Evolutionary conservation across 352 stramenopile species (phyloP).

Genomic region (Phytophthora foliorum): DNA sequence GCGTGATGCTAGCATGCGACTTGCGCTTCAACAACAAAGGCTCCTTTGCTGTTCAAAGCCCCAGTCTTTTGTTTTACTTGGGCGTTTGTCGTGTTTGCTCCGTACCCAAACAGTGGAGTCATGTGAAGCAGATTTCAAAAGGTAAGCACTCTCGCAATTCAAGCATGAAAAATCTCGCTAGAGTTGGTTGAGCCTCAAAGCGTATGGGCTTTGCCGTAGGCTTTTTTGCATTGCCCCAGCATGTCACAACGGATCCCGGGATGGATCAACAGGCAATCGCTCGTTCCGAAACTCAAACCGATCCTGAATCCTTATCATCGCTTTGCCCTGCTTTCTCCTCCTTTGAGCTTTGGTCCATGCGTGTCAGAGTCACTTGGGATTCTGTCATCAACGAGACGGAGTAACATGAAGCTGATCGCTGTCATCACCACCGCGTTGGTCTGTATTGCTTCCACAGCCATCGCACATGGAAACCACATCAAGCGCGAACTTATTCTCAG

Average conservation of each 20-base stretch:
- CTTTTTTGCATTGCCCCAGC: not conserved
- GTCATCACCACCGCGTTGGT: not conserved
- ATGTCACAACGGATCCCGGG: not conserved
- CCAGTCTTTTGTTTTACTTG: no score
- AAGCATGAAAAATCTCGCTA: not conserved
- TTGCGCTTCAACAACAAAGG: not conserved
- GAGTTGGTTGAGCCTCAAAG: not conserved
- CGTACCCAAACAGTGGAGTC: not conserved
- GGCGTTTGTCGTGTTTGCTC: not conserved
- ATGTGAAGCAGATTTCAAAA: not conserved
- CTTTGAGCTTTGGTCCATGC: not conserved
- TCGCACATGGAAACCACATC: not conserved
- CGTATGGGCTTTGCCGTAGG: slow-evolving; percentile 1
- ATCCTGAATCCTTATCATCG: slow-evolving; percentile 4
- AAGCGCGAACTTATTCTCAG: slow-evolving; percentile 44
- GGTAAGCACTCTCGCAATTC: not conserved
- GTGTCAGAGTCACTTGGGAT: slow-evolving; percentile 16
- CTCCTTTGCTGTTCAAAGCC: not conserved
- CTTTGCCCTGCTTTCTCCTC: not conserved
- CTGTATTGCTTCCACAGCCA: not conserved
- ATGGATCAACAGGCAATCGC: not conserved
- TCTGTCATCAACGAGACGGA: slow-evolving; percentile 2
- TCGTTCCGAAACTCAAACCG: not conserved
- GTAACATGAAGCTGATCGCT: slow-evolving; percentile 4
- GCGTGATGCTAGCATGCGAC: not conserved